Percentiles rank a stretch among this genome's conserved stretches.
Evolutionary conservation across 1,139 yeast species (phyloP).

Genomic region (Geotrichum klebahnii): DNA sequence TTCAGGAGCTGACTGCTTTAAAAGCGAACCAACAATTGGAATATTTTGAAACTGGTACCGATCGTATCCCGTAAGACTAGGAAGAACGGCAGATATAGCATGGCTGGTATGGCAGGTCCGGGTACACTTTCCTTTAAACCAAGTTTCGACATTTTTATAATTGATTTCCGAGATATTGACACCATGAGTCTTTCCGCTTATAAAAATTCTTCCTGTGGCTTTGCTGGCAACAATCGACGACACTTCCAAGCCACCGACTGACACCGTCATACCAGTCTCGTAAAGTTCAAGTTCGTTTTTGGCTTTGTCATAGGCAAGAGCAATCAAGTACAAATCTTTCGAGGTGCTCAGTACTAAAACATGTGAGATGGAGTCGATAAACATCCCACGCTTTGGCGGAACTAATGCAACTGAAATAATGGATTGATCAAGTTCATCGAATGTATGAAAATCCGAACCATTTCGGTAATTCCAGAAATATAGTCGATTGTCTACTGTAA

Average conservation of each 20-base stretch:
- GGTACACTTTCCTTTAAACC: conserved; percentile 80
- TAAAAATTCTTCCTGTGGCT: conserved; percentile 72
- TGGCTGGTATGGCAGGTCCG: conserved; percentile 56
- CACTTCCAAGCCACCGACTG: conserved; percentile 73
- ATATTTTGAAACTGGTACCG: conserved; percentile 19
- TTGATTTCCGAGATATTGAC: conserved; percentile 80
- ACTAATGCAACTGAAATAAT: conserved; percentile 73
- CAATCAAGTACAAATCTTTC: conserved; percentile 70
- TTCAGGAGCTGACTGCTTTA: conserved; percentile 45
- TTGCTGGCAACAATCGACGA: conserved; percentile 58
- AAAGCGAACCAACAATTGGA: conserved; percentile 28
- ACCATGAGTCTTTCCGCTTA: conserved; percentile 74
- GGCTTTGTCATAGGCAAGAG: conserved; percentile 56
- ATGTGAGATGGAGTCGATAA: conserved; percentile 70
- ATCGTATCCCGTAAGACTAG: conserved; percentile 21
- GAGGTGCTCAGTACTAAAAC: conserved; percentile 77
- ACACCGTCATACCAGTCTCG: conserved; percentile 77
- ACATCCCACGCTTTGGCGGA: conserved; percentile 73
- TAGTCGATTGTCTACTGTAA: conserved; percentile 75
- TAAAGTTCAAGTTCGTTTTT: conserved; percentile 55
- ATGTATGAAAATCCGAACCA: conserved; percentile 66
- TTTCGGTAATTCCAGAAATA: conserved; percentile 77
- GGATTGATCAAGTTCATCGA: conserved; percentile 77
- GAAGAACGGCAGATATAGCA: conserved; percentile 23
- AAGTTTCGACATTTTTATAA: conserved; percentile 80